Conservation (phyloP, 2,329 filamentous ascomycete genomes). For the Nemania sp. region DNA sequence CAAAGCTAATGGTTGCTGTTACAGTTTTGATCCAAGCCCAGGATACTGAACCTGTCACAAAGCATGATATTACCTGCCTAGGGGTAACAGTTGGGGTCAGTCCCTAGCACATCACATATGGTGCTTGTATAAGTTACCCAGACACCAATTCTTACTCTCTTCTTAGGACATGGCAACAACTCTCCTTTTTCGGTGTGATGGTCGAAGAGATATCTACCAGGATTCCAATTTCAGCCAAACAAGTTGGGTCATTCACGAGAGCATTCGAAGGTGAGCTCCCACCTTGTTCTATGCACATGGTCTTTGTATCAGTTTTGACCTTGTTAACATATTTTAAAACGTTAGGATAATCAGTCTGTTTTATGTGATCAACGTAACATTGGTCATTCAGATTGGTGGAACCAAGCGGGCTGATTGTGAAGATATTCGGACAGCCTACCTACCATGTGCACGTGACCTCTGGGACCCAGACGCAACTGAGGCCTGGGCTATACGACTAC, state of each 20-base stretch:
- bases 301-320: neutral
- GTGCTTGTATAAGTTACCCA: neutral
- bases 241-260: conserved; percentile 13
- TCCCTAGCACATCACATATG: neutral
- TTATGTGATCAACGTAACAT: conserved; percentile 26
- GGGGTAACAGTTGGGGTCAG: conserved; percentile 16
- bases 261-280: conserved; percentile 13
- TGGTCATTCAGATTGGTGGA: conserved; percentile 23
- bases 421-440: conserved; percentile 17
- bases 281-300: neutral
- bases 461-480: conserved; percentile 33
- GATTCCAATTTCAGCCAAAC: conserved; percentile 2
- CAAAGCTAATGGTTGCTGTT: conserved; percentile 18
- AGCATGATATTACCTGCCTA: conserved; percentile 23
- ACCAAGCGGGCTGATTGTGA: conserved; percentile 1
- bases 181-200: neutral
- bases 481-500: conserved; percentile 26
- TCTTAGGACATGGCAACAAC: conserved; percentile 11
- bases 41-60: conserved; percentile 22
- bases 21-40: conserved; percentile 33
- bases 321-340: neutral
- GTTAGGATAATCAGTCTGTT: conserved; percentile 24
- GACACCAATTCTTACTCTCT: neutral
- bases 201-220: neutral
- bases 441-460: conserved; percentile 27